These are phyloP conservation scores for Pythium biforme DNA, from an alignment of 352 stramenopile species.

Conservation along the genomic window DNA sequence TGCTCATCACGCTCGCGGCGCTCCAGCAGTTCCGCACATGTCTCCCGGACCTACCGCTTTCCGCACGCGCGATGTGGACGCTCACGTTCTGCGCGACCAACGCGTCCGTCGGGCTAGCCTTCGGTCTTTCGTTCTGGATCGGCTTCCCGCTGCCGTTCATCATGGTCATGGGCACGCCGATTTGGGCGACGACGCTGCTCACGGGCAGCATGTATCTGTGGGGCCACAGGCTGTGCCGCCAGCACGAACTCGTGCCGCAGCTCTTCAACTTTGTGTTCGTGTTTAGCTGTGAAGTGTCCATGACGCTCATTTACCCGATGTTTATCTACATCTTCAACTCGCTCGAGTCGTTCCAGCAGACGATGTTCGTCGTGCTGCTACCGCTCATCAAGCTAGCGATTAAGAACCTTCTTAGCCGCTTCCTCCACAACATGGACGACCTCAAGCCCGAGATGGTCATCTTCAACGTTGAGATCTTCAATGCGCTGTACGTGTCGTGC, in stretches of 20 bases:
- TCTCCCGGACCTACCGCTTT: too few species aligned
- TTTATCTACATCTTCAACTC: slow-evolving; percentile 39
- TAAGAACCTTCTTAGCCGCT: slow-evolving; percentile 36
- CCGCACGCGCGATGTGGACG: not conserved
- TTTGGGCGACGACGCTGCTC: slow-evolving; percentile 24
- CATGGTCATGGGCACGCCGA: slow-evolving; percentile 25
- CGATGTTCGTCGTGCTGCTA: too few species aligned
- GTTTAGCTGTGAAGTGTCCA: slow-evolving; percentile 32
- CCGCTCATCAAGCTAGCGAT: slow-evolving; percentile 22
- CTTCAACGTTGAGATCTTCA: slow-evolving; percentile 33
- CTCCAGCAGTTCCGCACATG: too few species aligned
- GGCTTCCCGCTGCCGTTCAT: slow-evolving; percentile 44
- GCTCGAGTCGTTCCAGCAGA: not conserved
- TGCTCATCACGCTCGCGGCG: too few species aligned
- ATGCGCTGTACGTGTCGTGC: slow-evolving; percentile 26
- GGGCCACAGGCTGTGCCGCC: slow-evolving; percentile 20
- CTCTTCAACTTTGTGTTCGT: slow-evolving; percentile 34
- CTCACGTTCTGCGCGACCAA: slow-evolving; percentile 25
- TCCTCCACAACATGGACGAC: slow-evolving; percentile 22
- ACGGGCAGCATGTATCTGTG: slow-evolving; percentile 29
- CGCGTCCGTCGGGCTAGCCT: slow-evolving; percentile 20
- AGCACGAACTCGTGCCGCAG: slow-evolving; percentile 19
- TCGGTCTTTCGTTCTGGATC: slow-evolving; percentile 25
- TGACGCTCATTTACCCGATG: slow-evolving; percentile 39
- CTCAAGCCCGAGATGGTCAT: slow-evolving; percentile 29